Percentiles rank a stretch among this genome's conserved stretches.
Evolutionary conservation across 768 basidiomycete species (phyloP).

Genomic region (Suillus alpinus): DNA sequence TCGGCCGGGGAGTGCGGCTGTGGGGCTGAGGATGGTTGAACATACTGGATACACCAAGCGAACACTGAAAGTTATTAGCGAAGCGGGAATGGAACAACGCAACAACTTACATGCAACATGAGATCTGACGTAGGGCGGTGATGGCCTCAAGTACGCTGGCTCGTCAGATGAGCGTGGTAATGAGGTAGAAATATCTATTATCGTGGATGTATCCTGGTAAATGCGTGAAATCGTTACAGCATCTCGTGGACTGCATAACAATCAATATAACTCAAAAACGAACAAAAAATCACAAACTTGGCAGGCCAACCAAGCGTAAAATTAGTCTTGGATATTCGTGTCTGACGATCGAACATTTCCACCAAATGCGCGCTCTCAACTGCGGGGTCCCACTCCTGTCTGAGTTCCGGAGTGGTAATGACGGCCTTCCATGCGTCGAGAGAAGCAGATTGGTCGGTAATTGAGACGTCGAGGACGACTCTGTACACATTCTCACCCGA

Average conservation of each 20-base stretch:
- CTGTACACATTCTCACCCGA: constrained; percentile 77
- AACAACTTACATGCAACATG: constrained; percentile 64
- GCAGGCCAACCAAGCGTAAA: constrained; percentile 96
- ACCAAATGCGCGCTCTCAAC: constrained; percentile 81
- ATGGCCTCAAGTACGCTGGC: constrained; percentile 85
- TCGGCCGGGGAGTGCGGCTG: constrained; percentile 34
- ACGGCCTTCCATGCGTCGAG: constrained; percentile 82
- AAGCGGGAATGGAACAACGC: constrained; percentile 4
- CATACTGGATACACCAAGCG: constrained; percentile 89
- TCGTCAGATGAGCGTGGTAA: constrained; percentile 88
- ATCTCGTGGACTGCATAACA: constrained; percentile 74
- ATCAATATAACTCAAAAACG: constrained; percentile 10
- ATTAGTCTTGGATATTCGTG: constrained; percentile 85
- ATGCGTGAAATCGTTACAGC: constrained; percentile 90
- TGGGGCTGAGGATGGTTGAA: constrained; percentile 39
- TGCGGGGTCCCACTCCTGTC: constrained; percentile 92
- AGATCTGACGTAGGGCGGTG: constrained; percentile 90
- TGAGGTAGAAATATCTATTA: constrained; percentile 92
- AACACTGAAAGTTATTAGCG: constrained; percentile 50
- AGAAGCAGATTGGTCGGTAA: constrained; percentile 50
- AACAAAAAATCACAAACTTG: constrained; percentile 57
- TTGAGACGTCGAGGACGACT: constrained; percentile 75
- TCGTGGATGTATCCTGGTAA: constrained; percentile 73
- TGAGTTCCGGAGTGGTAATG: constrained; percentile 79
- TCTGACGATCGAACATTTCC: constrained; percentile 83